Percentiles rank a stretch among this genome's conserved stretches.
These are phyloP conservation scores for Ophiorrhiza pumila DNA, from an alignment of 257 asterid species.

Conservation along the genomic window DNA sequence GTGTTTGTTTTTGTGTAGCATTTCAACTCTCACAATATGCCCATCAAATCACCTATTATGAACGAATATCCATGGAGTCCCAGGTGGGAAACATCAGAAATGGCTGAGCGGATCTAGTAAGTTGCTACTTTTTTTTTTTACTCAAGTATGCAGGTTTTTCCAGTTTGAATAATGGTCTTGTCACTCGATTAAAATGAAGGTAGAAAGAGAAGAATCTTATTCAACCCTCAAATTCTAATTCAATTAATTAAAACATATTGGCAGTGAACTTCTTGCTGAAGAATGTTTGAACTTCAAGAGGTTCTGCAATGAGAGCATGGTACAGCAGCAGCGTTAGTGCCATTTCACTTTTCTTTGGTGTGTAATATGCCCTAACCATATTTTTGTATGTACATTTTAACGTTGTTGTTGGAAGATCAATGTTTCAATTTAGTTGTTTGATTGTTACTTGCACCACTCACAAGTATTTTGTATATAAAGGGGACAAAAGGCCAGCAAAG, in stretches of 20 bases:
- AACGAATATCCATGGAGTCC: slow-evolving; percentile 92
- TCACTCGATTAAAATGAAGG: background rate
- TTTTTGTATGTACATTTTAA: background rate
- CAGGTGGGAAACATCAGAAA: slow-evolving; percentile 70
- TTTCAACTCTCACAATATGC: slow-evolving; percentile 52
- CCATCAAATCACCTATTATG: slow-evolving; percentile 57
- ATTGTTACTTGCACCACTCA: background rate
- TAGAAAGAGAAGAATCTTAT: background rate
- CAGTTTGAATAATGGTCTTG: background rate
- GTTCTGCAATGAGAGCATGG: slow-evolving; percentile 60
- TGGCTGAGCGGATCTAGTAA: slow-evolving; percentile 82
- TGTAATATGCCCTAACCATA: background rate
- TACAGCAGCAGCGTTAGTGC: slow-evolving; percentile 30
- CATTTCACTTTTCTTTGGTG: background rate
- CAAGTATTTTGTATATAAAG: background rate
- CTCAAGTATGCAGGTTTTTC: background rate
- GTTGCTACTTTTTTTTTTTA: slow-evolving; percentile 21
- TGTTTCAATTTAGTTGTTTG: background rate
- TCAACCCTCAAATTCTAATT: background rate
- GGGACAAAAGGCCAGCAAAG: background rate
- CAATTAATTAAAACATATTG: slow-evolving; percentile 1
- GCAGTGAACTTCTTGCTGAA: slow-evolving; percentile 71
- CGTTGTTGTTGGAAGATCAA: background rate
- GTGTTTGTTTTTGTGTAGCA: slow-evolving; percentile 43
- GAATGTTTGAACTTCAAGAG: slow-evolving; percentile 87